Percentiles rank a stretch among this genome's conserved stretches.
phyloP scores from a whole-genome alignment of 306 rosid species.

The Lathyrus oleraceus region DNA sequence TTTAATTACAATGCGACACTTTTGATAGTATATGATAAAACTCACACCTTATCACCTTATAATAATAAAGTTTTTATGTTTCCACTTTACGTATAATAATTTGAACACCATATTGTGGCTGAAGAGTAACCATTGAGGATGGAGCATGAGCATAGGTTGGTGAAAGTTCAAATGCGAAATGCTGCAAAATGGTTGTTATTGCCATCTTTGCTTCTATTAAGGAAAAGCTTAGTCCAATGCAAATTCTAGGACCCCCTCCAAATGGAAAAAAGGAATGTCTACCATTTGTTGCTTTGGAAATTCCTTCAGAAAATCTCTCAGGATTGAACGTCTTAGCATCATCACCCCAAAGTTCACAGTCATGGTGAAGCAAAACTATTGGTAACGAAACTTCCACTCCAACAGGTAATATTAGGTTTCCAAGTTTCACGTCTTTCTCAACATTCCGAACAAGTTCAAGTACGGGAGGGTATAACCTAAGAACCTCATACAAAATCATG shows the following conservation, averaged over 20 bases:
- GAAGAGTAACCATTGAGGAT: not conserved
- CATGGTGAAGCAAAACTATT: slow-evolving; percentile 35
- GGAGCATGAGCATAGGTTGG: slow-evolving; percentile 38
- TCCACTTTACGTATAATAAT: slow-evolving; percentile 4
- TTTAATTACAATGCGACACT: not conserved
- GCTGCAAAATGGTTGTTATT: slow-evolving; percentile 35
- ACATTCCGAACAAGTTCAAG: not conserved
- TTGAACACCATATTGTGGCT: slow-evolving; percentile 32
- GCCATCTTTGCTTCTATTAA: slow-evolving; percentile 40
- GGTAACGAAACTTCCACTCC: slow-evolving; percentile 45
- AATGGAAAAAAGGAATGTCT: slow-evolving; percentile 50
- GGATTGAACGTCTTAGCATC: slow-evolving; percentile 58
- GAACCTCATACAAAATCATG: slow-evolving; percentile 54
- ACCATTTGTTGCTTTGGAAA: slow-evolving; percentile 47
- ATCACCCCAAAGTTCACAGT: slow-evolving; percentile 54
- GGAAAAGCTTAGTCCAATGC: slow-evolving; percentile 57
- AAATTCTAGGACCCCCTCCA: slow-evolving; percentile 45
- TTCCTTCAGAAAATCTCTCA: slow-evolving; percentile 53
- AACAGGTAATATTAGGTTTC: slow-evolving; percentile 38
- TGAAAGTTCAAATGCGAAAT: slow-evolving; percentile 37
- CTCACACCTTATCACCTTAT: no score
- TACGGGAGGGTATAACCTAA: slow-evolving; percentile 53
- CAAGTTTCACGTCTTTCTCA: slow-evolving; percentile 40
- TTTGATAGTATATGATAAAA: not conserved
- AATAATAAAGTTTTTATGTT: not conserved